Base-by-base conservation (phyloP, 2,329 filamentous ascomycete genomes). In the Cytospora paraplurivora region DNA sequence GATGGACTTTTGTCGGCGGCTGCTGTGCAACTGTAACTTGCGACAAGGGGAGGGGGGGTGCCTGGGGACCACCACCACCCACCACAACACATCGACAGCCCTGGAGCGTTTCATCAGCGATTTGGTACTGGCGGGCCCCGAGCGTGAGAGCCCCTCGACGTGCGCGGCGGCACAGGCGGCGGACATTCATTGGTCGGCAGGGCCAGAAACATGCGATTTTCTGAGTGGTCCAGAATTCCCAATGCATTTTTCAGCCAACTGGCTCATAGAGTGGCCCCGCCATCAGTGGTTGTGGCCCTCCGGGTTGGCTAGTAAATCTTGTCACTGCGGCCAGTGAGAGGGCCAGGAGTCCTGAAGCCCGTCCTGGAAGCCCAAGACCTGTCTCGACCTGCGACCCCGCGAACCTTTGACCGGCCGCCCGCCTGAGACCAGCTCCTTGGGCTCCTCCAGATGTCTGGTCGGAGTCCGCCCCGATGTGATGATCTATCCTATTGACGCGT, bases 161-260 rank as follows among this genome's bases (percentile, higher is more conserved):
- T 59, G 33, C 19, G 19, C 19, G 35, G 51, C 49, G 59, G 44
- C 44, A 47, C 44, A 47, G 44, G 44, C 44, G 44, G 44, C 44
- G 44, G 54, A 54, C 19, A 7, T 47, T 49, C 17, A 44, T 44
- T 58, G 56, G 49, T 61, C 63, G 64, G 27, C 4, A 3, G 27
- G 27, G 64, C 54, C 35, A 47, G 21, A 63, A 37, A 50, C 49
- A 34, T 34, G 47, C 19, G 49, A 53, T 12, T 49, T 53, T 58
- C 32, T 66, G 49, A 66, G 37, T 66, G 64, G 64, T 47, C 41
- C 32, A 51, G 58, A 65, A 66, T 37, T 49, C 41, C 17, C 49
- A 57, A 19, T 27, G 53, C 27, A 63, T 63, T 66, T 63, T 66
- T 61, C 63, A 54, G 57, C 64, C 64, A 66, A 63, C 62, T 57